These are phyloP conservation scores for Lanmaoa pseudosensibilis DNA, from an alignment of 768 basidiomycete species.

Conservation along the genomic window DNA sequence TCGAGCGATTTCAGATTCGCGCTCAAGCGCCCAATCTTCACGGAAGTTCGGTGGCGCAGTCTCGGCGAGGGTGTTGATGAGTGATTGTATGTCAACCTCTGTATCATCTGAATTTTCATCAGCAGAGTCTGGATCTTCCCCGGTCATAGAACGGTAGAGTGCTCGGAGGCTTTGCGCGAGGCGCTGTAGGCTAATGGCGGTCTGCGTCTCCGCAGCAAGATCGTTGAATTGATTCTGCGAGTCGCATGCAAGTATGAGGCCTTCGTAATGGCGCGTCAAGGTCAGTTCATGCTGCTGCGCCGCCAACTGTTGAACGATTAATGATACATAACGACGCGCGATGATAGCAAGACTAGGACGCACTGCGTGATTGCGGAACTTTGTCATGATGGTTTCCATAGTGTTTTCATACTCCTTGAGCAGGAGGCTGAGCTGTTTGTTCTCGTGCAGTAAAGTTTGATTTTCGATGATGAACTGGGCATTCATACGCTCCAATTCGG, in stretches of 20 bases:
- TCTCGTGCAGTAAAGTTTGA: constrained; percentile 88
- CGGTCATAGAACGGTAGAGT: constrained; percentile 68
- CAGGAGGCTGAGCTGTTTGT: constrained; percentile 85
- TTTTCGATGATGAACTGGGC: constrained; percentile 93
- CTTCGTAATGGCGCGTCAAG: constrained; percentile 87
- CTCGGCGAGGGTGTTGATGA: constrained; percentile 45
- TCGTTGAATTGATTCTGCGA: constrained; percentile 54
- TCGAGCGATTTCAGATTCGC: constrained; percentile 83
- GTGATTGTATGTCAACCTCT: constrained; percentile 41
- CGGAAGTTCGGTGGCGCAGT: constrained; percentile 41
- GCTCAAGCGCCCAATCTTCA: constrained; percentile 83
- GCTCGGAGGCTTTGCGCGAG: constrained; percentile 69
- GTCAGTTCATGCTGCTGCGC: constrained; percentile 89
- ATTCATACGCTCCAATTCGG: constrained; percentile 87
- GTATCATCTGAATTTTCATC: constrained; percentile 33
- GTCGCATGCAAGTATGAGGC: constrained; percentile 67
- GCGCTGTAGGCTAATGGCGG: constrained; percentile 66
- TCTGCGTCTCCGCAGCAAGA: constrained; percentile 57
- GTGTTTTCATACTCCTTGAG: constrained; percentile 95
- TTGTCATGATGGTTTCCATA: constrained; percentile 94
- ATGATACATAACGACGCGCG: not conserved
- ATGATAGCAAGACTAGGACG: constrained; percentile 31
- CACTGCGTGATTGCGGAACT: constrained; percentile 90
- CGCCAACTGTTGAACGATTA: constrained; percentile 58
- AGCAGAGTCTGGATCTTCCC: constrained; percentile 47